Conservation (phyloP, 129 eudicot genomes). For the Artemisia annua region DNA sequence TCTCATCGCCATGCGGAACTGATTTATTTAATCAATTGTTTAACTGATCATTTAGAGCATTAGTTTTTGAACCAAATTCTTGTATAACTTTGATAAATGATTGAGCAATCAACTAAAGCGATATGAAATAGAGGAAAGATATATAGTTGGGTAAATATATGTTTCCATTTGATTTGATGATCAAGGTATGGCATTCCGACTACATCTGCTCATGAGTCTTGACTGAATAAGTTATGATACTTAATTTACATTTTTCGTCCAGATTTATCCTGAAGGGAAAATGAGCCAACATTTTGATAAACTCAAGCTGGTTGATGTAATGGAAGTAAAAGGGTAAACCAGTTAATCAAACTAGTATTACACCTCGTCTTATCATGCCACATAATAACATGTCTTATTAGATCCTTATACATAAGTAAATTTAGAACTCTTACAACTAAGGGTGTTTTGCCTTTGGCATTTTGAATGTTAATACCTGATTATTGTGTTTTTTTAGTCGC, state of each 20-base stretch:
- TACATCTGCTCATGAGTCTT: not conserved
- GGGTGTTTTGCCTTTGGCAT: too few relatives aligned
- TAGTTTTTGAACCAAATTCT: conserved; percentile 24
- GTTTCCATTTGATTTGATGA: conserved; percentile 64
- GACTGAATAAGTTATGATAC: not conserved
- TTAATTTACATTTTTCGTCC: conserved; percentile 5
- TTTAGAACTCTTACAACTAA: too few relatives aligned
- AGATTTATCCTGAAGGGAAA: conserved; percentile 96
- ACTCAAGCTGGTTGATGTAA: conserved; percentile 87
- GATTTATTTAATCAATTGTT: conserved; percentile 37
- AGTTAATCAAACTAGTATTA: conserved; percentile 7
- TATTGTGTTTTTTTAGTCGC: too few relatives aligned
- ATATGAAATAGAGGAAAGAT: not conserved
- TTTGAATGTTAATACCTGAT: too few relatives aligned
- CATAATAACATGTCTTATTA: too few relatives aligned
- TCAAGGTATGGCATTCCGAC: conserved; percentile 60
- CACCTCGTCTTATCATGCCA: not conserved
- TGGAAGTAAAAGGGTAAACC: conserved; percentile 95
- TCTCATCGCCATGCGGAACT: conserved; percentile 36
- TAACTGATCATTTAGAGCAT: conserved; percentile 42
- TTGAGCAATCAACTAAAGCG: not conserved
- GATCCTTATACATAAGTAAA: not conserved
- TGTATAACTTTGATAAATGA: conserved; percentile 29
- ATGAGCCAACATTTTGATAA: conserved; percentile 98
- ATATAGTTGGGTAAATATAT: too few relatives aligned